Evolutionary conservation across 768 basidiomycete genomes (phyloP).

Genomic region (Leccinum uliginosum): DNA sequence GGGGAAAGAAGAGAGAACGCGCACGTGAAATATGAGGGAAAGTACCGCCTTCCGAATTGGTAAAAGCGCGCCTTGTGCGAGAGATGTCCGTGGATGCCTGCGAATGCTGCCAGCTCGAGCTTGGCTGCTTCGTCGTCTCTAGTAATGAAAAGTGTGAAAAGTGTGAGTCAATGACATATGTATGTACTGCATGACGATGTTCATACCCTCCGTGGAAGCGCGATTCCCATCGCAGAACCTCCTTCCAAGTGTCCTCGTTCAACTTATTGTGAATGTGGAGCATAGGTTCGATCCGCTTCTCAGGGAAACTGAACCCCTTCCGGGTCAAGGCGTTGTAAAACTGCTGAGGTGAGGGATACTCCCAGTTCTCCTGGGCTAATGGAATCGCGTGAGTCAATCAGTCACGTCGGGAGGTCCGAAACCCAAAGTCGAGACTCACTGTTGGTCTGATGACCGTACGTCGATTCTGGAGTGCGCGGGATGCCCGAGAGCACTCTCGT

Average conservation of each 20-base stretch:
- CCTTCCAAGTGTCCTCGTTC: conserved; percentile 10
- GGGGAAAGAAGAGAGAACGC: background rate
- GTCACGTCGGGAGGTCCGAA: background rate
- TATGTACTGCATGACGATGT: background rate
- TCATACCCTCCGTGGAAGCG: conserved; percentile 13
- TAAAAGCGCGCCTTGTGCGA: conserved; percentile 13
- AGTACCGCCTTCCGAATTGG: background rate
- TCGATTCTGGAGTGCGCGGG: conserved; percentile 7
- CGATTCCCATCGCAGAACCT: conserved; percentile 11
- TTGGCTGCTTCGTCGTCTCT: conserved; percentile 5
- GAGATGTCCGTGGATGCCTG: conserved; percentile 12
- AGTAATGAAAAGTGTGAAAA: background rate
- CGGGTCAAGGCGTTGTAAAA: conserved; percentile 13
- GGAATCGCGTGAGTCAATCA: background rate
- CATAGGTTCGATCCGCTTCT: conserved; percentile 2
- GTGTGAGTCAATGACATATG: background rate
- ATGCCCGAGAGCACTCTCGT: conserved; percentile 3
- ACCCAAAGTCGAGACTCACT: background rate
- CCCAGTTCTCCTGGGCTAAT: conserved; percentile 10
- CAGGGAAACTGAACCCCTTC: conserved; percentile 7
- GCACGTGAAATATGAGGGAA: conserved; percentile 9
- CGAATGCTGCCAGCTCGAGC: conserved; percentile 10
- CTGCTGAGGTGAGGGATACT: conserved; percentile 12
- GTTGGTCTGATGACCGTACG: conserved; percentile 10
- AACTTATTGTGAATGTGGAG: conserved; percentile 8